Conservation (phyloP, 495 filamentous ascomycete genomes). For the Articulospora tetracladia region DNA sequence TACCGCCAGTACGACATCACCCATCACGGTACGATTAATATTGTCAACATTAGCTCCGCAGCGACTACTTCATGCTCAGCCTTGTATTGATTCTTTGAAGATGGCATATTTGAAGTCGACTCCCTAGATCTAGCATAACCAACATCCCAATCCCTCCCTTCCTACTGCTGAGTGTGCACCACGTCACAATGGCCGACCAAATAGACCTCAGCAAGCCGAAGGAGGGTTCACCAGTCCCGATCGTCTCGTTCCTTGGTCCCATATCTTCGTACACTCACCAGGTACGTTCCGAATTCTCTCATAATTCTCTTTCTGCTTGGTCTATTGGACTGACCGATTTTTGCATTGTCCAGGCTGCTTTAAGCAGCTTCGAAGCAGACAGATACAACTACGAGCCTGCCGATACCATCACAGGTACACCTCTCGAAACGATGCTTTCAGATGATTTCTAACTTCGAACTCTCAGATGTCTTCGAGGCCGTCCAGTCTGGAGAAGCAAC, state of each 20-base stretch:
- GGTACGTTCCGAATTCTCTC: slow-evolving; percentile 42
- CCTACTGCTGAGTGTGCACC: background rate
- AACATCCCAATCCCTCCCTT: background rate
- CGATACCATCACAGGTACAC: slow-evolving; percentile 55
- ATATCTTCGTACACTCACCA: slow-evolving; percentile 86
- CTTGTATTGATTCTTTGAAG: background rate
- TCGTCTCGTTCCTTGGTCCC: slow-evolving; percentile 82
- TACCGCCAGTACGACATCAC: background rate
- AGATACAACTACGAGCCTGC: slow-evolving; percentile 55
- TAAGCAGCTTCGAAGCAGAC: slow-evolving; percentile 53
- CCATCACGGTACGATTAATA: background rate
- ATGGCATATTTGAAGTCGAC: background rate
- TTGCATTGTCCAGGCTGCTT: slow-evolving; percentile 53
- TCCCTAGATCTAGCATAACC: background rate
- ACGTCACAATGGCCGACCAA: slow-evolving; percentile 7
- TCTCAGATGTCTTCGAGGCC: slow-evolving; percentile 68
- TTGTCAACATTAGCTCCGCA: background rate
- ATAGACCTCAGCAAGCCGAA: background rate
- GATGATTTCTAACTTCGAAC: slow-evolving; percentile 2
- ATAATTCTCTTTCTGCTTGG: background rate
- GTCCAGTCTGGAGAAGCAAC: slow-evolving; percentile 60
- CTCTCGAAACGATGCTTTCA: background rate
- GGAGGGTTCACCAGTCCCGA: slow-evolving; percentile 14
- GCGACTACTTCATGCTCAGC: background rate
- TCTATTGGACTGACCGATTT: slow-evolving; percentile 20